Base-by-base conservation (phyloP, 768 basidiomycete species). In the Crepidotus variabilis region DNA sequence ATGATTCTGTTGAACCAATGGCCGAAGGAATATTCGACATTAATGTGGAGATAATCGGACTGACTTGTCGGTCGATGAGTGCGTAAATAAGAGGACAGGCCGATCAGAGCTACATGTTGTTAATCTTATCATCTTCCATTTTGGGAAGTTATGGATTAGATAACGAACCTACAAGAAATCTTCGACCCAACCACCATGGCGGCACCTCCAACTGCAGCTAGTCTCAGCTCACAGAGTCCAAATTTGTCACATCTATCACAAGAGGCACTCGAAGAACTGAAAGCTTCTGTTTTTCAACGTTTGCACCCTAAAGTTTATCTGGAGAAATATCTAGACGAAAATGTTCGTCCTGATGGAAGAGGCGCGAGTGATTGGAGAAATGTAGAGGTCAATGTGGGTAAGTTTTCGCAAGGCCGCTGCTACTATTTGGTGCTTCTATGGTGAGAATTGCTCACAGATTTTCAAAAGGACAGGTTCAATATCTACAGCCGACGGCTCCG, bases 401-500 rank as follows among this genome's bases (percentile, higher is more conserved):
- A 61, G 88, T 66, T 49, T 45, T 53, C 20, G 50, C n/a, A 49
- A 16, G 22, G 50, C 28, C 49, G 52, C 34, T 62, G 46, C 39
- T 46, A 47, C 52, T 36, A 36, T 18, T 51, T 2, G 20, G 8
- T 21, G n/a, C 18, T 32, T 23, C 9, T 11, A 6, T 23, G 16
- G 6, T 43, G 11, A 50, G n/a, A 32, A 23, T 47, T 35, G 28
- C 39, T 36, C 33, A 39, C 35, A 43, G 56, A 51, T 34, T 39
- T 32, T 43, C 36, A 48, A 51, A 60, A 58, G 53, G 48, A 33
- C 48, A 95, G 94, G 94, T 51, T 96, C 95, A 2, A 89, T 99
- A 74, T 88, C 91, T 0, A 98, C 97, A 0, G 94, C 97, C 0
- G 82, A 94, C 60, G 94, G 95, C 0, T 97, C 94, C 4, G 87